phyloP scores from a whole-genome alignment of 1,284 basidiomycete genomes.

The Ganoderma resinaceum region DNA sequence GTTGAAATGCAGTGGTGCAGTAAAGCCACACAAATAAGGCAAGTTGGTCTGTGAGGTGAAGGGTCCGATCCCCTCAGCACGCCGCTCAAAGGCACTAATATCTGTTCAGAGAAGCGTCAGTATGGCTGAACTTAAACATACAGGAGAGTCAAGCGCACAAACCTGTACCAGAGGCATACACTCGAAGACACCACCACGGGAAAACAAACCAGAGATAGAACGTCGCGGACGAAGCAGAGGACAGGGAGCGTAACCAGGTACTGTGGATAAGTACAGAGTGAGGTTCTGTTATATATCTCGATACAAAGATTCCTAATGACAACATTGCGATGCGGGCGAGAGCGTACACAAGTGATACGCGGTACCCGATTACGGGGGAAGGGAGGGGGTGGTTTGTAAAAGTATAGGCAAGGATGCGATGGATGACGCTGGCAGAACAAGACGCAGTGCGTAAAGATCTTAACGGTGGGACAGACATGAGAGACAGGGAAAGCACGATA shows the following conservation, averaged over 20 bases:
- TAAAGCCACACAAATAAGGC: neutral
- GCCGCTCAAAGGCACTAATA: neutral
- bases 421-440: neutral
- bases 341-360: neutral
- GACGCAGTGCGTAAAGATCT: neutral
- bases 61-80: neutral
- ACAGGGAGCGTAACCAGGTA: neutral
- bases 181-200: neutral
- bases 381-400: conserved; percentile 1
- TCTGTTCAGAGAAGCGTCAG: neutral
- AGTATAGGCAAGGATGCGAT: neutral
- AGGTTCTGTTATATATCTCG: conserved; percentile 22
- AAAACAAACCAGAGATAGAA: neutral
- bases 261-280: conserved; percentile 14
- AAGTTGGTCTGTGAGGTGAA: neutral
- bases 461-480: conserved; percentile 1
- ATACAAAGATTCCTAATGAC: conserved; percentile 28
- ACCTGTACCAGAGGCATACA: neutral
- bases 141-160: neutral
- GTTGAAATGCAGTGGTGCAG: neutral
- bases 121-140: neutral
- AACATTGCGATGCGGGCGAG: conserved; percentile 24
- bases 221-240: no score
- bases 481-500: conserved; percentile 26
- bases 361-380: neutral